These are phyloP conservation scores for Emmonsiellopsis sp. DNA, from an alignment of 2,329 filamentous ascomycete species.

Conservation along the genomic window DNA sequence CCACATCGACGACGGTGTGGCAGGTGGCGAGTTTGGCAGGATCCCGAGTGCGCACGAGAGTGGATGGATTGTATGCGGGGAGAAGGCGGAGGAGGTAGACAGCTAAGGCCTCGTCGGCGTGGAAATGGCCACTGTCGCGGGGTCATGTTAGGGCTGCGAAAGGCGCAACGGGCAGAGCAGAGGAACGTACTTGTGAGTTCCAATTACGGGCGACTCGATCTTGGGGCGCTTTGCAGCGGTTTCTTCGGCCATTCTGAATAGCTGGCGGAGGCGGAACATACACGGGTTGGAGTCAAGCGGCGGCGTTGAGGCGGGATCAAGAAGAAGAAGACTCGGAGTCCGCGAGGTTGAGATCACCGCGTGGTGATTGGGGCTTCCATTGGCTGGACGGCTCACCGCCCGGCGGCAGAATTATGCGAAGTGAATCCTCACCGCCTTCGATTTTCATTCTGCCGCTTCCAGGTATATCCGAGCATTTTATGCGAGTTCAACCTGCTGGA, in stretches of 20 bases:
- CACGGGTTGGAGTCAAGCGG: not conserved
- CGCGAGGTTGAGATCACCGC: too few species aligned
- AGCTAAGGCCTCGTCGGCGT: slow-evolving; percentile 94
- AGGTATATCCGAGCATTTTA: too few species aligned
- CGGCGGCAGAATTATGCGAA: too few species aligned
- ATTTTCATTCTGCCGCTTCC: too few species aligned
- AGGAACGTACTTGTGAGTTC: slow-evolving; percentile 66
- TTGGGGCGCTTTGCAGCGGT: slow-evolving; percentile 74
- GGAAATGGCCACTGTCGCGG: slow-evolving; percentile 69
- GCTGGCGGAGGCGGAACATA: slow-evolving; percentile 27
- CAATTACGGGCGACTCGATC: slow-evolving; percentile 63
- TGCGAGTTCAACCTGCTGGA: too few species aligned
- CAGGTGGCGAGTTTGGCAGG: slow-evolving; percentile 66
- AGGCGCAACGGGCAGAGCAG: not conserved
- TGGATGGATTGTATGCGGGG: slow-evolving; percentile 63
- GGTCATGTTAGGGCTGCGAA: slow-evolving; percentile 3
- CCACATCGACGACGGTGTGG: slow-evolving; percentile 96
- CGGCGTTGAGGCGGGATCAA: too few species aligned
- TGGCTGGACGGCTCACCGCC: too few species aligned
- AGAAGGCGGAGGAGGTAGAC: slow-evolving; percentile 91
- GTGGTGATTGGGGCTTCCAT: too few species aligned
- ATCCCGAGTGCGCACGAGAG: slow-evolving; percentile 81
- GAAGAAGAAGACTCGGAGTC: too few species aligned
- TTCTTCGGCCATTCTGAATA: slow-evolving; percentile 55
- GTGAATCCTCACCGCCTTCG: too few species aligned